Base-by-base conservation (phyloP, 257 asterid species). In the Ocimum tenuiflorum region DNA sequence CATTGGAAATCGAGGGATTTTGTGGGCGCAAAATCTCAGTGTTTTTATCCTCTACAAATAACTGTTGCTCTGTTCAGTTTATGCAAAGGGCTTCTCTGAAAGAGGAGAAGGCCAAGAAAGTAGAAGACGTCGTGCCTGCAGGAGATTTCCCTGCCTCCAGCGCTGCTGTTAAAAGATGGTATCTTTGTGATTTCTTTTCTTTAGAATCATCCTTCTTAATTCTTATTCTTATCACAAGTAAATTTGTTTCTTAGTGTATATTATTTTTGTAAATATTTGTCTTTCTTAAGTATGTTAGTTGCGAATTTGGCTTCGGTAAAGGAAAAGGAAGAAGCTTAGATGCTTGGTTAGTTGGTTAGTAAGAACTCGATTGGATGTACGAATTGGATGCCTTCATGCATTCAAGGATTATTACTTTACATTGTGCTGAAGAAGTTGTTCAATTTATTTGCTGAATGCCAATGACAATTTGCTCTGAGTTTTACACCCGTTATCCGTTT, bases 31-130 rank as follows among this genome's bases (percentile, higher is more conserved):
- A 43, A 42, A 41, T 20, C 52, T 65, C 38, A 55, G 8, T 52
- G 46, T 46, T 67, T 7, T 36, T 31, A 9, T 35, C 27, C 56
- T 59, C 24, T 20, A 19, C 58, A 42, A 7, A 55, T 52, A 33
- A 23, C 15, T 18, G 7, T 39, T 36, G 39, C 33, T 15, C n/a
- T n/a, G 52, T 76, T 63, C 81, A 91, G 97, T 91, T 91, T 76
- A 91, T 91, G 97, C 97, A 91, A 85, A 86, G 96, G 81, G 96
- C 83, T 3, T 41, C 82, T 39, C 85, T 54, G 81, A 91, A 74
- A 71, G 94, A 84, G 67, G 96, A 79, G 65, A 80, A 85, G 67
- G 24, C 83, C 51, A 79, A 63, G 74, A 74, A 68, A 59, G 80
- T 78, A 60, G 84, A 74, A 73, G 84, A 70, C 47, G 79, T 72